Percentiles rank a stretch among this genome's conserved stretches.
These are phyloP conservation scores for Pythium apleroticum DNA, from an alignment of 352 stramenopile genomes.

Conservation along the genomic window DNA sequence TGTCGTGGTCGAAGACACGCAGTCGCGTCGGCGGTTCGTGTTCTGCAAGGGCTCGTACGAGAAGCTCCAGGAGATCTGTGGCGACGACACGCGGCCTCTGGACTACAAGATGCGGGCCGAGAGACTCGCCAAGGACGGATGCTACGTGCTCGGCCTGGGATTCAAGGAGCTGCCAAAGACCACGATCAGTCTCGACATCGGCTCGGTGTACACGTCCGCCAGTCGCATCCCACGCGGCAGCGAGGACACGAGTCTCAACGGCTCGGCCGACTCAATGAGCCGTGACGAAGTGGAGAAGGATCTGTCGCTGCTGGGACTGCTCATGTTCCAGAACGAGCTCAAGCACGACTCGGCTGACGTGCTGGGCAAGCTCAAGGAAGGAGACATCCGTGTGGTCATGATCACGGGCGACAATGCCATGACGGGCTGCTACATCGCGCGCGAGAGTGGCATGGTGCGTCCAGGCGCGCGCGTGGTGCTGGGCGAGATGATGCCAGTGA, in stretches of 20 bases:
- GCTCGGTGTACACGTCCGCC: constrained; percentile 5
- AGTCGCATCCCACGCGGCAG: neutral
- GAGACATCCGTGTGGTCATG: constrained; percentile 79
- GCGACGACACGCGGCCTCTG: constrained; percentile 50
- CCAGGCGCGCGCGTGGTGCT: constrained; percentile 52
- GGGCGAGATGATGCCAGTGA: constrained; percentile 53
- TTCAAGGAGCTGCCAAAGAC: constrained; percentile 53
- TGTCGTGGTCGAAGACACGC: constrained; percentile 75
- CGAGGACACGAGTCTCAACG: neutral
- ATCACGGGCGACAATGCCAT: constrained; percentile 88
- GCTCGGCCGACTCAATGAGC: constrained; percentile 8
- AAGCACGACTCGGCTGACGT: constrained; percentile 82
- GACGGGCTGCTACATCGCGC: constrained; percentile 77
- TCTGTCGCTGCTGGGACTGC: constrained; percentile 73
- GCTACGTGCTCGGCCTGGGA: constrained; percentile 87
- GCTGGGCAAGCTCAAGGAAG: constrained; percentile 71
- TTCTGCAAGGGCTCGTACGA: constrained; percentile 92
- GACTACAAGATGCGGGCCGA: constrained; percentile 66
- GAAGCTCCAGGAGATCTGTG: constrained; percentile 69
- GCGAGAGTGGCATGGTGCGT: constrained; percentile 64
- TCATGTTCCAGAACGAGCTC: constrained; percentile 91
- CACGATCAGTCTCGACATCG: constrained; percentile 11
- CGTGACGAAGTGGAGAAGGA: constrained; percentile 77
- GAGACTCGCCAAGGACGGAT: constrained; percentile 69
- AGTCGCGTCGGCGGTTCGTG: constrained; percentile 53